Base-by-base conservation (phyloP, 2,329 filamentous ascomycete species). In the Xylaria sp. region DNA sequence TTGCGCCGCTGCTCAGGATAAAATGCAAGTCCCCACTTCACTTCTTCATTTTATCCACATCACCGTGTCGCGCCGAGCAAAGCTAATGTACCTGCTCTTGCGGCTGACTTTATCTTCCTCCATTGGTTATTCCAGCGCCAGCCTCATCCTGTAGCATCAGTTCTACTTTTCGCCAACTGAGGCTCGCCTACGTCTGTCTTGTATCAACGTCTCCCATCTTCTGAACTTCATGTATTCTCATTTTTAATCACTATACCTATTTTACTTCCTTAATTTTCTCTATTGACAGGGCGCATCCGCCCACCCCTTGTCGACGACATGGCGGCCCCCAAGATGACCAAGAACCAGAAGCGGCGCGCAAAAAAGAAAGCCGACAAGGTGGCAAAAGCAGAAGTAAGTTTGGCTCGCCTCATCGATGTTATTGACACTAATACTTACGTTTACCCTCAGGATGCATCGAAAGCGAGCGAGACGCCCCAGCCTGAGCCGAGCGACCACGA, bases 351-450 rank as follows among this genome's bases (percentile, higher is more conserved):
- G 85, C 89, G 94, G 80, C 90, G 95, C 80, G 92, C 93, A 58
- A 94, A 95, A 85, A 97, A 96, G 88, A 98, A 97, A 90, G 92
- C 93, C 76, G 89, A 93, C 79, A 97, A 97, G 84, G 90, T 90
- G 77, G 82, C 88, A 73, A 82, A 86, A 61, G 83, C 87, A 79
- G 83, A 89, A 75, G 88, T 88, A 63, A 71, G 80, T 73, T 32
- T 35, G 32, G 79, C 72, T 9, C 53, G 60, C 59, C 48, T 54
- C 35, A 5, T 27, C 21, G 9, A 42, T 12, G 35, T 16, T 8
- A 35, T 57, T 18, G 8, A 44, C 50, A 6, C 35, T 12, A 23
- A 40, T 21, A 4, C 72, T 68, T 63, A 68, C 72, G 42, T 23
- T 58, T 59, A 51, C 51, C 21, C 51, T 55, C 23, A 75, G 75